Evolutionary conservation across 208 protist genomes (phyloP), one percentile per base, ranked within the genome.

Genomic region (Crithidia sp.): DNA sequence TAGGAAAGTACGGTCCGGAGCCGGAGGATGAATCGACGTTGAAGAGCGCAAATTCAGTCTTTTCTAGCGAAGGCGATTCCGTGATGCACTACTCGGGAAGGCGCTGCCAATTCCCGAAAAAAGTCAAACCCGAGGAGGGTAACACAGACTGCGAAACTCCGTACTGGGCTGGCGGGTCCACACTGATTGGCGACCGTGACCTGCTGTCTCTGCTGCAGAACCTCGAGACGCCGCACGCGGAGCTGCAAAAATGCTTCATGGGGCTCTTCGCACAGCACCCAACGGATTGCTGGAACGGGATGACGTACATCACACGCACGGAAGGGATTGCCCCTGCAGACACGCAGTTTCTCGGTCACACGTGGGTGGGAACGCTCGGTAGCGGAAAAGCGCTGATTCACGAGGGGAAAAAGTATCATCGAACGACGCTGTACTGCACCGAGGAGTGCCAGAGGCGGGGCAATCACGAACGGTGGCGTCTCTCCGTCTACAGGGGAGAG

Each of bases 61-160:
- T 76, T n/a, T 87, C 76, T 16, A 91, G 80, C 61, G 80, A 84
- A 61, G 67, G 71, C 44, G 79, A 80, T 14, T 89, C 81, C 16
- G 78, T 84, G 10, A 82, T 88, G 67, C 84, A 92, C 55, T 88
- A 85, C 53, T 79, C 74, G 0, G 87, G 88, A 16, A 89, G 80
- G 67, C 74, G 86, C 0, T 90, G 79, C 49, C 76, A 68, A 28
- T 85, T 92, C 72, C 87, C 90, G 2, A 88, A 83, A 58, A 59
- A 53, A 56, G 90, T 95, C 40, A 83, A 72, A 17, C 81, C 87
- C 5, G 67, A 83, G 40, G 78, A 95, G 47, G 87, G 90, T 5
- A 91, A 90, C 72, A 93, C 90, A 2, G 87, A 93, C 44, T 89
- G 79, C 47, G 86, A 85, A 74, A 95, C 87, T n/a, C 90, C 87